Percentiles rank a stretch among this genome's conserved stretches.
phyloP scores from a whole-genome alignment of 192 early-diverging fungal species.

The Linnemannia exigua region DNA sequence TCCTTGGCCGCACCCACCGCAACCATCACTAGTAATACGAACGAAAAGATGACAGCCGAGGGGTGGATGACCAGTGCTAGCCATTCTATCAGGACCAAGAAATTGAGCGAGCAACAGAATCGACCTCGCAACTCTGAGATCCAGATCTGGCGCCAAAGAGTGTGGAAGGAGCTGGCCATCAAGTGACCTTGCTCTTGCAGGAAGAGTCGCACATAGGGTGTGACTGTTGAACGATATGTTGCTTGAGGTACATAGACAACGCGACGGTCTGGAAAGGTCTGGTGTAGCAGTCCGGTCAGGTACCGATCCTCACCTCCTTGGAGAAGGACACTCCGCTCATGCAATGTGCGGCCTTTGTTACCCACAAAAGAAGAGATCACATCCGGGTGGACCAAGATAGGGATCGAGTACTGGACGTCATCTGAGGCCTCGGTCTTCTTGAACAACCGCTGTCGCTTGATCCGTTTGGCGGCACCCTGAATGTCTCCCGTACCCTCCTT shows the following conservation, averaged over 20 bases:
- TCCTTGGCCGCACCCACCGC: conserved; percentile 10
- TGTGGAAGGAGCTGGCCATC: conserved; percentile 2
- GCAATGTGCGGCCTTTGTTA: conserved; percentile 11
- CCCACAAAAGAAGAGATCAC: conserved; percentile 18
- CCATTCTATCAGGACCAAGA: conserved; percentile 27
- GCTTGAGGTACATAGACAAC: conserved; percentile 28
- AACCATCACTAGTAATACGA: not conserved
- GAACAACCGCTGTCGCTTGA: not conserved
- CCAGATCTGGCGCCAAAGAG: conserved; percentile 20
- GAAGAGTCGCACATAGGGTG: not conserved
- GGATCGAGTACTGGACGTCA: conserved; percentile 9
- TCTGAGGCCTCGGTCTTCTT: not conserved
- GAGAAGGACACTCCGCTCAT: conserved; percentile 20
- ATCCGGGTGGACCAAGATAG: conserved; percentile 38
- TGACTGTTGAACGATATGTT: not conserved
- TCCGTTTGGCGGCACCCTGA: not conserved
- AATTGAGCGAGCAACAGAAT: conserved; percentile 23
- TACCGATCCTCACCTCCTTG: conserved; percentile 26
- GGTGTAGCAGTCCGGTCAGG: conserved; percentile 29
- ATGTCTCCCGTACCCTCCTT: not conserved
- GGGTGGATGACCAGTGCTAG: conserved; percentile 9
- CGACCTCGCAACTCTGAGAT: not conserved
- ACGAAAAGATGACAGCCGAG: not conserved
- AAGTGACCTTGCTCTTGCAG: not conserved
- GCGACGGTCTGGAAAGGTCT: conserved; percentile 10